These are phyloP conservation scores for Holtermanniella nyarrowii DNA, from an alignment of 768 basidiomycete genomes.

Conservation along the genomic window DNA sequence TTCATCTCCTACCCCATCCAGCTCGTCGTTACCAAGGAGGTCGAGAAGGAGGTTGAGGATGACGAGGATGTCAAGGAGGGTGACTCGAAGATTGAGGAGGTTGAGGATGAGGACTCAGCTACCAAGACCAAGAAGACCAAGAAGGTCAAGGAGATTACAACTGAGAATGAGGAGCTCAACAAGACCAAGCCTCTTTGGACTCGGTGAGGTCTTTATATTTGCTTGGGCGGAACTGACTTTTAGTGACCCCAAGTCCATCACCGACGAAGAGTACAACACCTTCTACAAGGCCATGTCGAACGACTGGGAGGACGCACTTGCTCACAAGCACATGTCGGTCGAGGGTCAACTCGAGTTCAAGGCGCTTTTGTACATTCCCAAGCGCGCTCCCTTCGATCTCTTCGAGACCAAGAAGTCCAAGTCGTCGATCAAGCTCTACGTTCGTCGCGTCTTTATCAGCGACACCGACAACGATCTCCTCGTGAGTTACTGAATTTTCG, in stretches of 20 bases:
- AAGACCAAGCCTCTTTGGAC: conserved; percentile 99
- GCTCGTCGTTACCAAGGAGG: conserved; percentile 95
- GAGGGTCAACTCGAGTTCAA: conserved; percentile 99
- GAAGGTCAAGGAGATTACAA: conserved; percentile 80
- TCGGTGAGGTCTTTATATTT: conserved; percentile 11
- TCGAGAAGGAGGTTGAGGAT: conserved; percentile 74
- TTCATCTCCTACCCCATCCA: conserved; percentile 99
- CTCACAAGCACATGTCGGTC: conserved; percentile 99
- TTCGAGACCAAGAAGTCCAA: conserved; percentile 99
- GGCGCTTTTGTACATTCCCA: conserved; percentile 94
- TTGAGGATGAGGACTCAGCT: conserved; percentile 55
- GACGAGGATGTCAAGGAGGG: conserved; percentile 75
- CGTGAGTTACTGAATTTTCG: conserved; percentile 22
- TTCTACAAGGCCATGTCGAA: conserved; percentile 99
- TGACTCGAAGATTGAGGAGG: conserved; percentile 54
- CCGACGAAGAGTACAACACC: conserved; percentile 76
- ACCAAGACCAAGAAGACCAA: conserved; percentile 81
- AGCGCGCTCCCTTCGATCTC: conserved; percentile 97
- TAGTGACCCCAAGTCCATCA: conserved; percentile 91
- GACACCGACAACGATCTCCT: conserved; percentile 99
- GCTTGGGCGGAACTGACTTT: neutral
- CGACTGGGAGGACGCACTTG: conserved; percentile 99
- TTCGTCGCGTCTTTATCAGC: conserved; percentile 99
- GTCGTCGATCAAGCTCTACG: conserved; percentile 99
- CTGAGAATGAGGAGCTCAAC: conserved; percentile 95